Evolutionary conservation across 2,329 filamentous ascomycete genomes (phyloP), one percentile per base, ranked within the genome.

Genomic region (Verticillium zaregamsianum): DNA sequence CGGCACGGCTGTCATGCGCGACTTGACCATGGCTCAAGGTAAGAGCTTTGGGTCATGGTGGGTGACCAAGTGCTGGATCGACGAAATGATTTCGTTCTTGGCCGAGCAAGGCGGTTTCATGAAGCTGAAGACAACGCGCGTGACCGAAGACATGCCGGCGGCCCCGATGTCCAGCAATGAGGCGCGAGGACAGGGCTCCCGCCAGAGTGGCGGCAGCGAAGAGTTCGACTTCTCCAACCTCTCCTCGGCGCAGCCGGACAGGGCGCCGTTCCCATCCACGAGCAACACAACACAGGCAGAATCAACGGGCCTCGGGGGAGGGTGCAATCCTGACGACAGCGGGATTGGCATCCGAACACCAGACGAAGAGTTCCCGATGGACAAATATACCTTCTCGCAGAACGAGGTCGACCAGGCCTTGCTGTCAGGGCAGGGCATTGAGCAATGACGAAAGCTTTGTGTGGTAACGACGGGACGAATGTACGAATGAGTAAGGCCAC

Each of bases 51-150:
- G 91, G n/a, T 89, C 90, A 6, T 96, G 92, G 92, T 95, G 91
- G 91, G 91, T 97, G 62, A 93, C 93, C 3, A 97, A 97, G 73
- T 93, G 94, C 62, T 98, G 94, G 82, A 86, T 97, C 59, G 93
- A 97, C 70, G 94, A 98, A 77, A 96, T 96, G 91, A 87, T 93
- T 58, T 84, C 90, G 62, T 97, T 96, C 83, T 81, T 97, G 67
- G 92, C 92, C 0, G 92, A 96, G 69, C 89, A 93, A 68, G 94
- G 93, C 58, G 94, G 94, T 0, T 97, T 97, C 71, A 88, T 97
- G 79, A 82, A 82, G 66, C 82, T 83, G 62, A 84, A 79, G 66
- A 76, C 75, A 8, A 76, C 75, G 4, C 74, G 74, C 12, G 69
- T 70, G 8, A 65, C 69, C 14, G 68, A 70, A 8, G 67, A 70